Percentiles rank a stretch among this genome's conserved stretches.
These are phyloP conservation scores for Fraxinus quadrangulata DNA, from an alignment of 257 asterid genomes.

Conservation along the genomic window DNA sequence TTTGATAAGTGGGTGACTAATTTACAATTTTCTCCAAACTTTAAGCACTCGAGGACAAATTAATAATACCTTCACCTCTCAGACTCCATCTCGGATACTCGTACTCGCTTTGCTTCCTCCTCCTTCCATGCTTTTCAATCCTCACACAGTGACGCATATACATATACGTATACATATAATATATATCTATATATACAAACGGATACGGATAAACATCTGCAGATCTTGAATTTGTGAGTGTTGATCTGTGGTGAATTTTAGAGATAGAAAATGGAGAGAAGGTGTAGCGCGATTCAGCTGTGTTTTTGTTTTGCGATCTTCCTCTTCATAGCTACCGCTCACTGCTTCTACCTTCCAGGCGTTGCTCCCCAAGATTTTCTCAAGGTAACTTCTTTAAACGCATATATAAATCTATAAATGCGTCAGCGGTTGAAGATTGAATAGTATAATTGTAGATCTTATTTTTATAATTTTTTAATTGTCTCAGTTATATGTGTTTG, in stretches of 20 bases:
- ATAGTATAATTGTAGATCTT: neutral
- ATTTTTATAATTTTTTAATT: neutral
- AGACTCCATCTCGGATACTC: neutral
- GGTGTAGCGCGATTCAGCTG: neutral
- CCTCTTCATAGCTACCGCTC: neutral
- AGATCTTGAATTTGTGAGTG: neutral
- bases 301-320: neutral
- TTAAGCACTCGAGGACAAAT: neutral
- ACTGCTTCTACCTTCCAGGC: conserved; percentile 9
- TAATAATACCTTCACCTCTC: neutral
- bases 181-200: too few species aligned
- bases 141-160: too few species aligned
- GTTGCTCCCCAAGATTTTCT: neutral
- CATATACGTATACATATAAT: too few species aligned
- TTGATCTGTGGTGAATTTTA: neutral
- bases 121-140: too few species aligned
- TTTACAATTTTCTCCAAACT: neutral
- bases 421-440: neutral
- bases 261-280: conserved; percentile 5
- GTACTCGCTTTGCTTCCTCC: too few species aligned
- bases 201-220: neutral
- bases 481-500: neutral
- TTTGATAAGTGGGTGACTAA: neutral
- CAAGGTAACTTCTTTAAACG: neutral
- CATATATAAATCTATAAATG: neutral